Conservation (phyloP, 2,329 filamentous ascomycete genomes). For the Bimuria novae-zelandiae region DNA sequence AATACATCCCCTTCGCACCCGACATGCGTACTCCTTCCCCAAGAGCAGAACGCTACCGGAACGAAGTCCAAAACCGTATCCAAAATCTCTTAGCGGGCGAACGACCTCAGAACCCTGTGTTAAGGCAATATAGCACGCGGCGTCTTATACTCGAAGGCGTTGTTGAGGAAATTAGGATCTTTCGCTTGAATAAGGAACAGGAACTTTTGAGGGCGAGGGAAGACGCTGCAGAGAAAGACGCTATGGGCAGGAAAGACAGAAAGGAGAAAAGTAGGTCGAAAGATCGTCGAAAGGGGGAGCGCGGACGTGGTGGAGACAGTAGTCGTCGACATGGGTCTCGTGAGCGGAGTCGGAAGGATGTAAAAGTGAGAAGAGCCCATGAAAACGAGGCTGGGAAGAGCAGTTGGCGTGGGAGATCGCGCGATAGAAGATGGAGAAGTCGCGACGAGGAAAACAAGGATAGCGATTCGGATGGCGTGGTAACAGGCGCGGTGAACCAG, state of each 20-base stretch:
- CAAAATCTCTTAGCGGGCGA: constrained; percentile 17
- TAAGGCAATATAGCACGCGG: constrained; percentile 13
- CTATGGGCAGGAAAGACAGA: not conserved
- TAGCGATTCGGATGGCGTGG: not conserved
- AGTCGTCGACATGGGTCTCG: no score
- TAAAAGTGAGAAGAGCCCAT: no score
- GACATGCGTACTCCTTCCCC: constrained; percentile 8
- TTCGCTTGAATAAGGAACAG: constrained; percentile 21
- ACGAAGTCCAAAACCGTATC: constrained; percentile 19
- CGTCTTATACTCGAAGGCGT: constrained; percentile 26
- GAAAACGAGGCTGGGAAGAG: no score
- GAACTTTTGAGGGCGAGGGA: constrained; percentile 9
- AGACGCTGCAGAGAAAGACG: not conserved
- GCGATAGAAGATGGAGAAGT: not conserved
- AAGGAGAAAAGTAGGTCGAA: not conserved
- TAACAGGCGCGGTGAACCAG: not conserved
- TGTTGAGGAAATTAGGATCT: constrained; percentile 26
- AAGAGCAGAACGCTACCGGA: constrained; percentile 10
- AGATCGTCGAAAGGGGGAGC: no score
- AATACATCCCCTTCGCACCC: constrained; percentile 66
- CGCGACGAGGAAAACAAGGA: not conserved
- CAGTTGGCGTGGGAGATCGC: not conserved
- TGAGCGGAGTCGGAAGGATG: no score
- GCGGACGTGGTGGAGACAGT: no score
- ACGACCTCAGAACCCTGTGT: constrained; percentile 11